Evolutionary conservation across 2,329 filamentous ascomycete species (phyloP), one percentile per base, ranked within the genome.

Genomic region (Emmonsia crescens): DNA sequence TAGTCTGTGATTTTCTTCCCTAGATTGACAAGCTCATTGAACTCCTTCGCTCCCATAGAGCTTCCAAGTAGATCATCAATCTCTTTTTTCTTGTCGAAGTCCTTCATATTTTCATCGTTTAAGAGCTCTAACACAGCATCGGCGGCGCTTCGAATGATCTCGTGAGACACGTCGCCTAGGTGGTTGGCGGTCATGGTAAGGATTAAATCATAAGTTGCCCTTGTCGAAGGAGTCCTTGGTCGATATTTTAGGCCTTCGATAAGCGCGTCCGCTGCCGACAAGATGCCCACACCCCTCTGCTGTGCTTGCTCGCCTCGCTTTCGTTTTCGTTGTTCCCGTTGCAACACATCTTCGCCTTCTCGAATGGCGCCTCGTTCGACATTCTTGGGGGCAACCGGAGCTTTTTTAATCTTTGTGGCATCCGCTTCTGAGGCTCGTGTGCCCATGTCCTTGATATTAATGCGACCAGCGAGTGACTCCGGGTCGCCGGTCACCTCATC

Each of bases 1-100:
- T 97, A 99, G 74, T 99, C 94, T 57, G 94, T 99, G 65, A 99
- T 96, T 78, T 99, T 99, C 80, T 99, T 99, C 66, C 92, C 91
- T 51, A 99, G 79, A 72, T 96, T 99, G 61, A 97, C 87, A 67
- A 99, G 78, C 77, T 97, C 93, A 72, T 97, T 97, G 79, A 97
- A 99, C 73, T 96, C 88, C 72, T 96, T 96, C 1, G 90, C 84
- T 57, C 82, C 87, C 79, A 96, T 84, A 0, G 86, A 85, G 42
- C 83, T 83, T n/a, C 93, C 94, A 49, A 99, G 76, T 63, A 97
- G 85, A 66, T 97, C 94, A 69, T 99, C 94, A 51, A 97, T 85
- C 73, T 96, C 91, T 77, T 92, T 96, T 80, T 99, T 99, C 80
- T 95, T 96, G 74, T 99, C 94, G 63, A 96, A 89, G 73, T 99